Evolutionary conservation across 2,329 filamentous ascomycete species (phyloP), one percentile per base, ranked within the genome.

Genomic region (Pseudogymnoascus destructans): DNA sequence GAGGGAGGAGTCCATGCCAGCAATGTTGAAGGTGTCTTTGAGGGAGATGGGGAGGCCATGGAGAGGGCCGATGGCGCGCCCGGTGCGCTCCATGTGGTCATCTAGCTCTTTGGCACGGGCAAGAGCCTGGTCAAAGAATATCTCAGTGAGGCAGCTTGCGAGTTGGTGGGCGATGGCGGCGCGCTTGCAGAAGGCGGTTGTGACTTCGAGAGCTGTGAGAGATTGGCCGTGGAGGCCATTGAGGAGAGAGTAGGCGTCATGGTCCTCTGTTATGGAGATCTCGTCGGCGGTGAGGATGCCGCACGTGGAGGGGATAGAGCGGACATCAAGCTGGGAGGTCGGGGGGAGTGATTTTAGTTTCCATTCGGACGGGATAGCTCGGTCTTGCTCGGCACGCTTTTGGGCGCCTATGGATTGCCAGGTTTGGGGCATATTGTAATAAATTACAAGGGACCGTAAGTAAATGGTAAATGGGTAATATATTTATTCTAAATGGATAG

Each of bases 21-120:
- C 70, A 40, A 83, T 68, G 57, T 80, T 75, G 68, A 84, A 81
- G 42, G 79, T 78, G 69, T 85, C 82, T 66, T 86, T 82, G 46
- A 84, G 70, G 0, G 77, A 46, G 19, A 82, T 72, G 0, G 80
- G 80, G 0, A 82, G 70, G 1, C 83, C 84, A 68, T 86, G 82
- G 5, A 87, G 71, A 3, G 82, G 80, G 0, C 84, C 83, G 1
- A 78, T 61, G 0, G 75, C 68, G 61, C 72, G 70, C 0, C 74
- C 72, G 4, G 72, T 71, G 7, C 62, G 59, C 6, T 67, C 61
- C 7, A 74, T 66, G 60, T 75, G 66, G 2, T 70, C 64, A 66
- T 82, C 80, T 2, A 81, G 67, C 6, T 67, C 56, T 30, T 67
- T 66, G 0, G 79, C 79, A 3, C 69, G 67, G 1, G 66, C 59